A percentile compares a stretch with the other conserved stretches of the same genome.
These are phyloP conservation scores for Heritiera fomes DNA, from an alignment of 345 rosid genomes.

Conservation along the genomic window DNA sequence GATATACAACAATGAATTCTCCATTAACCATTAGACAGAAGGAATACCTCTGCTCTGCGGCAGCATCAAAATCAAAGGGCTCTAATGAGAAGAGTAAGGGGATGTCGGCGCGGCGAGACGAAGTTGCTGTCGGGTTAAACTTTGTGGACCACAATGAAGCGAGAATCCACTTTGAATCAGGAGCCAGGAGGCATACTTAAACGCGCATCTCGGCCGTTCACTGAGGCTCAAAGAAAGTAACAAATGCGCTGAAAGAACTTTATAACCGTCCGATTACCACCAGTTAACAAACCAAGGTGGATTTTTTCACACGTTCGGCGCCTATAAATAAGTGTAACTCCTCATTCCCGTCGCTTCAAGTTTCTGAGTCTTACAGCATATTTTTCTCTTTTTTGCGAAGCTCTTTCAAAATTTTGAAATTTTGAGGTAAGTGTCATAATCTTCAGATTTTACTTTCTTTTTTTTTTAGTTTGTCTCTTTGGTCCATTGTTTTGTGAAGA, in stretches of 20 bases:
- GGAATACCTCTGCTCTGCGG: too few relatives aligned
- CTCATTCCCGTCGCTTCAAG: too few relatives aligned
- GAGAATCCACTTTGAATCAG: conserved; percentile 4
- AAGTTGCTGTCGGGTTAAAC: neutral
- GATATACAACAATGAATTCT: too few relatives aligned
- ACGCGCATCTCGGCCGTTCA: conserved; percentile 12
- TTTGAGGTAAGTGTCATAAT: neutral
- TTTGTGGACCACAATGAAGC: neutral
- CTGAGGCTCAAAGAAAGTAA: neutral
- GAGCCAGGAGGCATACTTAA: neutral
- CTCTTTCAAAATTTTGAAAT: neutral
- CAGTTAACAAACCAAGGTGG: neutral
- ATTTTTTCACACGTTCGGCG: neutral
- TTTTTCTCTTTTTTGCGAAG: neutral
- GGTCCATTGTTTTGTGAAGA: neutral
- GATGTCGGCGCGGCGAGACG: neutral
- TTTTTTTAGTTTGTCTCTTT: too few relatives aligned
- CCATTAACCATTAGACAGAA: too few relatives aligned
- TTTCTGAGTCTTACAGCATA: neutral
- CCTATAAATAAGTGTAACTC: neutral
- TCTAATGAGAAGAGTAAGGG: too few relatives aligned
- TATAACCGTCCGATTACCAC: conserved; percentile 3
- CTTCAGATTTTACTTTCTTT: neutral
- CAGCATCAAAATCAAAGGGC: too few relatives aligned
- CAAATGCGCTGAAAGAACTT: neutral